Evolutionary conservation across 805 yeast species (phyloP).

Genomic region (Blastobotrys parvus): DNA sequence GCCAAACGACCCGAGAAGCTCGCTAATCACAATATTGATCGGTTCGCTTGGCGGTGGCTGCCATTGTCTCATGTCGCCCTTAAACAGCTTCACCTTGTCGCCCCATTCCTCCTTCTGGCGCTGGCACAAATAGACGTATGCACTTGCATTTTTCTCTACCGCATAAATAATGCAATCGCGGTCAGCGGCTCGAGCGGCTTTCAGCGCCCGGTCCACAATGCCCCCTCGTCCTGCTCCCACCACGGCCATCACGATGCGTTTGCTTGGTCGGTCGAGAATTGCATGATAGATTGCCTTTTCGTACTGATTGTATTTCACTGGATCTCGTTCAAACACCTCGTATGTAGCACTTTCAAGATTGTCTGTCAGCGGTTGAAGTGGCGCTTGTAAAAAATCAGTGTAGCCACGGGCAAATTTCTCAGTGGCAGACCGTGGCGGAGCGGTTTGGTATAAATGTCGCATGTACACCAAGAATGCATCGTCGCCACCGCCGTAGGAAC

Average conservation of each 20-base stretch:
- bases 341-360: slow-evolving; percentile 55
- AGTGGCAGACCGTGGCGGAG: slow-evolving; percentile 24
- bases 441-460: slow-evolving; percentile 17
- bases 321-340: slow-evolving; percentile 62
- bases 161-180: slow-evolving; percentile 38
- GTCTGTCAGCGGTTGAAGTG: slow-evolving; percentile 63
- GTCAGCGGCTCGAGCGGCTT: slow-evolving; percentile 30
- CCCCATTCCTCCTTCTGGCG: slow-evolving; percentile 49
- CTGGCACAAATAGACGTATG: slow-evolving; percentile 40
- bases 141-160: slow-evolving; percentile 64
- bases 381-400: slow-evolving; percentile 43
- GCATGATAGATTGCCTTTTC: slow-evolving; percentile 56
- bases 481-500: background rate
- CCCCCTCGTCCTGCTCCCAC: slow-evolving; percentile 92
- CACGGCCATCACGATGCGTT: slow-evolving; percentile 38
- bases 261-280: slow-evolving; percentile 27
- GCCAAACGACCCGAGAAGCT: slow-evolving; percentile 83
- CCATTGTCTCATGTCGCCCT: slow-evolving; percentile 55
- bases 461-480: slow-evolving; percentile 18
- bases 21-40: slow-evolving; percentile 63
- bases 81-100: slow-evolving; percentile 39
- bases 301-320: slow-evolving; percentile 59
- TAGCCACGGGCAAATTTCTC: slow-evolving; percentile 31
- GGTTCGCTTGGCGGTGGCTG: slow-evolving; percentile 24
- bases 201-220: slow-evolving; percentile 46